Conservation (phyloP, 495 filamentous ascomycete species). For the Daldinia loculata region DNA sequence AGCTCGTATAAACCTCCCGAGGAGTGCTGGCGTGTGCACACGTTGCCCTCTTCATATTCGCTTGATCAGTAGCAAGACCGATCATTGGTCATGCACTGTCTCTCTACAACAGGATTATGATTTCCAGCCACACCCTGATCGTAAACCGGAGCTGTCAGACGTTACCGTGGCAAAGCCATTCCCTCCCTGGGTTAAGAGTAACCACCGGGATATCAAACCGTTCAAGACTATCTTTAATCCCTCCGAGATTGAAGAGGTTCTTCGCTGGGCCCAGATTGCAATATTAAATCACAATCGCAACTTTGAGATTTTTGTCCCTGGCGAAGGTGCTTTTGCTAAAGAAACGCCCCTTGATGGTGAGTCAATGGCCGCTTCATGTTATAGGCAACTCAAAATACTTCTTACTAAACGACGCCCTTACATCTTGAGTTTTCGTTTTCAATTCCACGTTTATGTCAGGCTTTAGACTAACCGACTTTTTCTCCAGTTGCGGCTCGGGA, state of each 20-base stretch:
- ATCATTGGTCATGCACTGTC: slow-evolving; percentile 64
- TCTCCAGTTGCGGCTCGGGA: slow-evolving; percentile 42
- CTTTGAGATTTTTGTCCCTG: slow-evolving; percentile 60
- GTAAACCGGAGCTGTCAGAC: slow-evolving; percentile 48
- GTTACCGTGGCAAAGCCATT: slow-evolving; percentile 55
- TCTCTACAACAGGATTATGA: slow-evolving; percentile 67
- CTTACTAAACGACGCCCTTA: not conserved
- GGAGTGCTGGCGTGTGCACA: slow-evolving; percentile 75
- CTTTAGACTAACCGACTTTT: slow-evolving; percentile 9
- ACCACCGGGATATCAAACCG: slow-evolving; percentile 44
- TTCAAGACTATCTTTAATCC: slow-evolving; percentile 57
- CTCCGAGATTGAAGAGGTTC: slow-evolving; percentile 62
- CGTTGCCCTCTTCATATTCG: slow-evolving; percentile 81
- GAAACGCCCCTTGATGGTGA: slow-evolving; percentile 40
- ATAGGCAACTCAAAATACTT: not conserved
- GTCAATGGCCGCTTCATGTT: slow-evolving; percentile 5
- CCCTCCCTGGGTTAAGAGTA: slow-evolving; percentile 54
- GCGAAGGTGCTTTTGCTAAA: slow-evolving; percentile 47
- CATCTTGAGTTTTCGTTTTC: not conserved
- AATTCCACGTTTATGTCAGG: not conserved
- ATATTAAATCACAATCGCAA: slow-evolving; percentile 67
- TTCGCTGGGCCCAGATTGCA: slow-evolving; percentile 76
- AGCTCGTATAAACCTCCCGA: slow-evolving; percentile 77
- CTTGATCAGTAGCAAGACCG: slow-evolving; percentile 59
- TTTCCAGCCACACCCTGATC: slow-evolving; percentile 46